Base-by-base conservation (phyloP, 2,329 filamentous ascomycete genomes). In the Niveomyces coronatus region DNA sequence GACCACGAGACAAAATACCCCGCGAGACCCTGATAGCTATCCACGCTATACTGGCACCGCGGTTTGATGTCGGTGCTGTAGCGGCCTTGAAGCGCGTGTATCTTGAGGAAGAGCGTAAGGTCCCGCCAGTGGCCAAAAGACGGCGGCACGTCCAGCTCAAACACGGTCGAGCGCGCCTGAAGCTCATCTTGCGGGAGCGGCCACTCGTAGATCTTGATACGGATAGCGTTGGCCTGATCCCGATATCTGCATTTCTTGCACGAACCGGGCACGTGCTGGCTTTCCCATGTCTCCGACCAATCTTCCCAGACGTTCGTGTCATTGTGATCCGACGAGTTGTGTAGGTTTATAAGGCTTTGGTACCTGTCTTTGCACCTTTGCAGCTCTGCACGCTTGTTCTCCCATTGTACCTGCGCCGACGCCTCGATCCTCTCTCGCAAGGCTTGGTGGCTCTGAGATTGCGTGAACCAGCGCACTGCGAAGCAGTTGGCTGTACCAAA, bases 141-240 rank as follows among this genome's bases (percentile, higher is more conserved):
- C 0, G 16, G 4, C 0, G 73, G 72, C 0, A 63, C 44, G 0
- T 46, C 36, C 0, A 78, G 52, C 44, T 79, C 74, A 35, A 79
- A 79, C 0, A 78, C 57, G 0, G 62, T 59, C 0, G 68, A 57
- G 40, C 69, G 65, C 0, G 60, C 58, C 9, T 54, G 18, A 0
- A 42, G 5, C 0, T 37, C 2, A 2, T 57, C 15, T 0, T 31
- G 9, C 0, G 72, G 67, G 0, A 79, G 54, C 0, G 74, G 73
- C 70, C 70, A 77, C 47, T 80, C 75, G 44, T 73, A 57, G 11
- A 72, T 48, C 0, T 42, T 1, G n/a, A 80, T 75, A 0, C 14
- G 24, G 0, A 79, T 41, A 0, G 4, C 3, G 0, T 53, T 27
- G 1, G 68, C 67, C 10, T 53, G 3, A 27, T n/a, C 10, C 24